Base-by-base conservation (phyloP, 2,329 filamentous ascomycete species). In the Rhinocladiella similis region DNA sequence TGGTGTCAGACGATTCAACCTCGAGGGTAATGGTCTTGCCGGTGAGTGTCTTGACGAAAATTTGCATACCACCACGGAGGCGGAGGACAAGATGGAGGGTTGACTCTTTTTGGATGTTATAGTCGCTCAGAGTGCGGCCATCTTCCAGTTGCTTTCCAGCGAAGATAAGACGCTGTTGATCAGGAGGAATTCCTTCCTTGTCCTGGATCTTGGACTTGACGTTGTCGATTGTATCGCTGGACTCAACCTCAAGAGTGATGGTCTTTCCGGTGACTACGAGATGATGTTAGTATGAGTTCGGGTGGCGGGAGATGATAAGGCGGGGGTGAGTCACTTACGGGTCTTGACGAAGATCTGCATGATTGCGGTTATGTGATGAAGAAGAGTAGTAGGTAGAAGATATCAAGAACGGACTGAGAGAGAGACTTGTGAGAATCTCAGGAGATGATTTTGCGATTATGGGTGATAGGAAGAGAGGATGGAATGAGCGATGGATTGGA, bases 291-390 rank as follows among this genome's bases (percentile, higher is more conserved):
- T 38, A 54, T 47, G 19, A 51, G 13, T 14, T 36, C 38, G 42
- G 12, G 51, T 63, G 54, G 59, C 58, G 56, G 61, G 58, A 41
- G 50, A 64, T 51, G 50, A 64, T 51, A 63, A 63, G 57, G 50
- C 66, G 63, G 67, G 69, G 66, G 64, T 61, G 18, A 19, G 38
- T 35, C 69, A 87, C 88, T 83, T 81, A 91, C 88, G 84, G 68
- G 91, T 96, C 87, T 96, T 96, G 70, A 96, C 92, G 78, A 96
- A 97, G 83, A 97, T 96, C 84, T 96, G 92, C 92, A 96, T 95
- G 76, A 66, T 86, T 77, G 65, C 73, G 71, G 64, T 36, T 57
- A 67, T 62, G 65, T 51, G 66, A 60, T 51, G 52, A 57, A 16
- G 19, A 29, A n/a, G 19, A 20, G 22, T 45, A 14, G 19, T 29